These are phyloP conservation scores for Tetragonia tetragonoides DNA, from an alignment of 148 eudicot species.

Conservation along the genomic window DNA sequence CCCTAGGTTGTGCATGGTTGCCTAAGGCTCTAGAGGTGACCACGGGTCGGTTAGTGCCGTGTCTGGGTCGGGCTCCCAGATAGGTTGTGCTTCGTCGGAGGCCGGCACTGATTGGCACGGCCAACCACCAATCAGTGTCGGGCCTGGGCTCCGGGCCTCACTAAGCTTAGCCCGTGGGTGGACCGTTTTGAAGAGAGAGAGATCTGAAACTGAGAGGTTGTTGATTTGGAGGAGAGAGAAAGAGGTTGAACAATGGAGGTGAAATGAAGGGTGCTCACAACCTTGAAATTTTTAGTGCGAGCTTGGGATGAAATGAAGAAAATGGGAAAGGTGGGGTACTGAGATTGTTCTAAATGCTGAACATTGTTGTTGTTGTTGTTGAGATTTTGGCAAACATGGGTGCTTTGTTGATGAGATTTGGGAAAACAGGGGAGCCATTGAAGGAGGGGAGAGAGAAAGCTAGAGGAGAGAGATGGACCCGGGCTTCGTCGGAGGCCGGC, in stretches of 20 bases:
- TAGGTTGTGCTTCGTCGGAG: no score
- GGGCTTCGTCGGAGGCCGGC: no score
- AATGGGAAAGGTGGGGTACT: slow-evolving; percentile 48
- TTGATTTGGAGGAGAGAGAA: slow-evolving; percentile 58
- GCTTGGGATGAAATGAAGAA: slow-evolving; percentile 22
- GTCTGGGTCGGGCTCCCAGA: no score
- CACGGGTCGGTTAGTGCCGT: no score
- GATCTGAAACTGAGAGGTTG: slow-evolving; percentile 45
- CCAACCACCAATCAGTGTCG: no score
- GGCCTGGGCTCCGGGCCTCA: no score
- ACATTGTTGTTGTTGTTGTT: slow-evolving; percentile 18
- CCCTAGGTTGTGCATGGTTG: no score
- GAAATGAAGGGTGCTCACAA: slow-evolving; percentile 61
- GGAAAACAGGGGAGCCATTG: neutral
- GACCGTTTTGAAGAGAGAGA: slow-evolving; percentile 43
- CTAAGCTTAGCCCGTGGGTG: neutral
- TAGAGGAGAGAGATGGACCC: no score
- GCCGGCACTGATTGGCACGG: no score
- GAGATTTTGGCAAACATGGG: slow-evolving; percentile 22
- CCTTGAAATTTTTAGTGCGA: slow-evolving; percentile 22
- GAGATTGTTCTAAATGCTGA: slow-evolving; percentile 45
- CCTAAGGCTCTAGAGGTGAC: no score
- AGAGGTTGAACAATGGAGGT: slow-evolving; percentile 30
- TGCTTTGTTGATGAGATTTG: neutral
- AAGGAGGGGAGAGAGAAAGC: neutral